These are phyloP conservation scores for Kwoniella shandongensis DNA, from an alignment of 768 basidiomycete genomes.

Conservation along the genomic window DNA sequence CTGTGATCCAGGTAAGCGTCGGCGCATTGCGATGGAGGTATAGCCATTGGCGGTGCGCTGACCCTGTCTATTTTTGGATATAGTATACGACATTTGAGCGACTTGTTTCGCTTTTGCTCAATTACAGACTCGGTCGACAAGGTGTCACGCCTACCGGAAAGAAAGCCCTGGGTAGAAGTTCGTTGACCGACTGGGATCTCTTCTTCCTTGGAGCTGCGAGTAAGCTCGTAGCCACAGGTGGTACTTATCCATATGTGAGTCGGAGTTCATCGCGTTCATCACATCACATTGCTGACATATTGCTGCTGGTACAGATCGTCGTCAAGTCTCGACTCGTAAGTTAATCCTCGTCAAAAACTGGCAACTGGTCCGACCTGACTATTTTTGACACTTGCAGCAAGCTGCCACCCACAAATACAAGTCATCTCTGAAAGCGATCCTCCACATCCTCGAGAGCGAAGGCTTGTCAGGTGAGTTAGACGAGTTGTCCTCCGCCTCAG, in stretches of 20 bases:
- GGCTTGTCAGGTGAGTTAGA: slow-evolving; percentile 53
- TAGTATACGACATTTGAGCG: slow-evolving; percentile 96
- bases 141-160: slow-evolving; percentile 56
- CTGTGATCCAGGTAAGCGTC: slow-evolving; percentile 65
- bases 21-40: no score
- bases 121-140: slow-evolving; percentile 62
- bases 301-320: slow-evolving; percentile 38
- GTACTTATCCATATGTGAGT: slow-evolving; percentile 75
- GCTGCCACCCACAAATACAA: slow-evolving; percentile 68
- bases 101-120: slow-evolving; percentile 78
- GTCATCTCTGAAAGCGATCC: slow-evolving; percentile 73
- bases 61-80: no score
- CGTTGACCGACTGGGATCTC: slow-evolving; percentile 80
- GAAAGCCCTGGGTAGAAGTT: slow-evolving; percentile 56
- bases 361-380: neutral
- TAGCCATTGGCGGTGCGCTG: no score
- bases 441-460: slow-evolving; percentile 74
- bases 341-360: neutral
- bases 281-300: neutral
- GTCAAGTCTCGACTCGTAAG: slow-evolving; percentile 54
- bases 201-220: slow-evolving; percentile 93
- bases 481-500: neutral
- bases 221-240: slow-evolving; percentile 66
- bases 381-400: slow-evolving; percentile 53
- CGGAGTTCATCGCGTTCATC: neutral